Base-by-base conservation (phyloP, 805 yeast genomes). In the Clavispora fructus region DNA sequence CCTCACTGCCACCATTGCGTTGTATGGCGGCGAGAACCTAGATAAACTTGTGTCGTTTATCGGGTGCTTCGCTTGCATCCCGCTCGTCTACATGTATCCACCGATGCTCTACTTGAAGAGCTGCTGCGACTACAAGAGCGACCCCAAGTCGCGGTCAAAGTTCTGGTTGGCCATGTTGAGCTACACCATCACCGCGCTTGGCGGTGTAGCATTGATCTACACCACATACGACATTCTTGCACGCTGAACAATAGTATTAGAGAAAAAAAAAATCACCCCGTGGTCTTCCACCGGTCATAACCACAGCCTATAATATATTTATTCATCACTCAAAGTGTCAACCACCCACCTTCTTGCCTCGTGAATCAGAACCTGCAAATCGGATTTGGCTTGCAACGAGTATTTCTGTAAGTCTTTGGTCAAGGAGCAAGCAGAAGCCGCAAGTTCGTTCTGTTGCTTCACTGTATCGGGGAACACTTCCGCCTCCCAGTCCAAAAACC, bases 1-100 rank as follows among this genome's bases (percentile, higher is more conserved):
- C 0, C 48, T 72, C 2, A 82, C 87, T 2, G 74, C 83, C 1
- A 51, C 69, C 12, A 70, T 83, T 48, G 89, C 94, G 0, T 77
- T 79, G 50, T 71, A 73, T 50, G 92, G 92, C 0, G 85, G 90
- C 1, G 71, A 77, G 47, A 79, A 85, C 55, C 66, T 87, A 50
- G 94, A 87, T 60, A 74, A 70, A 51, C 84, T 87, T 65, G 92
- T 87, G 10, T 82, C 91, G 2, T 81, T 87, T 58, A 85, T 87
- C 43, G 95, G 95, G 4, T 84, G 90, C 43, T 83, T 87, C 67
- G 91, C 92, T 1, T 87, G 95, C 58, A 84, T 87, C 45, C 95
- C 95, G 1, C 74, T 87, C 67, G 94, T 87, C 6, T 87, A 87
- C 67, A 82, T 87, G 80, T 85, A 86, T 57, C 94, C 95, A 8